Conservation (phyloP, 805 yeast genomes). For the Metschnikowia anglica region DNA sequence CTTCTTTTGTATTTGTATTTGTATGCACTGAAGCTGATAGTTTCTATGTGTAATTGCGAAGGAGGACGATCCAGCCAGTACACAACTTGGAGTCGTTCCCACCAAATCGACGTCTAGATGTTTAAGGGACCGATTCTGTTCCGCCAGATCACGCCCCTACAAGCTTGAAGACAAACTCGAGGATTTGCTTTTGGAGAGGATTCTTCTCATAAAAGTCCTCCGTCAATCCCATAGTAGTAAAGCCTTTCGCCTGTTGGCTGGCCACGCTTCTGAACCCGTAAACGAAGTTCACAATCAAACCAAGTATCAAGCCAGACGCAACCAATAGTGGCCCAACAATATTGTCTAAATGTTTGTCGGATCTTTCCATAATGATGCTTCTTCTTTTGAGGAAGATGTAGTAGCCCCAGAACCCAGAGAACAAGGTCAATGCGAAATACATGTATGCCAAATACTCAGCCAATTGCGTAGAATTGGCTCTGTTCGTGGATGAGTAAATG, state of each 20-base stretch:
- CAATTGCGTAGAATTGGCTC: conserved; percentile 59
- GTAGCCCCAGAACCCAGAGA: conserved; percentile 90
- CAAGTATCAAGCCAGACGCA: conserved; percentile 63
- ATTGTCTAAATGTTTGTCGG: conserved; percentile 85
- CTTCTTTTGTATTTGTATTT: no score
- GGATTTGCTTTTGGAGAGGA: conserved; percentile 35
- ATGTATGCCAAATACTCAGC: conserved; percentile 74
- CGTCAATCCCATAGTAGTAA: conserved; percentile 26
- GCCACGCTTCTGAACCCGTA: conserved; percentile 49
- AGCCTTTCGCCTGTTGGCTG: conserved; percentile 16
- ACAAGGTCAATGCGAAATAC: conserved; percentile 77
- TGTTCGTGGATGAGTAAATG: conserved; percentile 70
- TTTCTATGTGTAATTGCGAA: no score
- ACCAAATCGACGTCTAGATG: no score
- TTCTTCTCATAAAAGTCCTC: conserved; percentile 32
- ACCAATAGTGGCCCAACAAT: conserved; percentile 85
- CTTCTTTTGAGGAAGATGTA: conserved; percentile 69
- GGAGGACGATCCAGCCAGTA: no score
- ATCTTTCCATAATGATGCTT: conserved; percentile 70
- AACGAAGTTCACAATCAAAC: conserved; percentile 69
- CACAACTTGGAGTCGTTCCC: no score
- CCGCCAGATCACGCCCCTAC: conserved; percentile 20
- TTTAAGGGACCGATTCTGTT: neutral
- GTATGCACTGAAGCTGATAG: no score
- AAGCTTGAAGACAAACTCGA: conserved; percentile 33